Evolutionary conservation across 495 filamentous ascomycete species (phyloP).

Genomic region (Letharia lupina): DNA sequence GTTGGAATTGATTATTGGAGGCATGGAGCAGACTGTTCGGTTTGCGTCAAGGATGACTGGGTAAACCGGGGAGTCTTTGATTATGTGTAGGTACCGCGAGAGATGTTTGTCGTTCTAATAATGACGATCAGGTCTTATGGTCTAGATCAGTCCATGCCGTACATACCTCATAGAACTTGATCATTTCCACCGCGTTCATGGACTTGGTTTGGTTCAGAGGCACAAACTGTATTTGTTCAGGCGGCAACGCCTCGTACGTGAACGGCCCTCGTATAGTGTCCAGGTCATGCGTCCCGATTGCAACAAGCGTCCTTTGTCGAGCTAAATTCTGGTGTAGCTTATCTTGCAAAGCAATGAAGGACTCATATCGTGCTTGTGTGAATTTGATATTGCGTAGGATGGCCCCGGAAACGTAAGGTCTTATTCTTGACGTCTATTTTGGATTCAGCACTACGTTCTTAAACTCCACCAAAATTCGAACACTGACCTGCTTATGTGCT

Average conservation of each 20-base stretch:
- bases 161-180: constrained; percentile 80
- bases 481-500: constrained; percentile 58
- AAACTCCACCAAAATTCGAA: background rate
- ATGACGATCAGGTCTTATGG: constrained; percentile 16
- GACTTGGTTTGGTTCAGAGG: constrained; percentile 84
- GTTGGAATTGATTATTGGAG: constrained; percentile 95
- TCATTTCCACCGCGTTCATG: constrained; percentile 82
- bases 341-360: constrained; percentile 96
- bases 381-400: constrained; percentile 87
- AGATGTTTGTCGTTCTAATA: constrained; percentile 70
- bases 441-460: constrained; percentile 1
- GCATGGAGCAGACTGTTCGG: constrained; percentile 79
- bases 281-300: constrained; percentile 94
- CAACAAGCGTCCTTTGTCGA: constrained; percentile 81
- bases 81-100: constrained; percentile 79
- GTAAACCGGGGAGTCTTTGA: constrained; percentile 86
- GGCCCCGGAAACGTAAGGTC: constrained; percentile 78
- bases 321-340: constrained; percentile 97
- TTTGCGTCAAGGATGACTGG: constrained; percentile 94
- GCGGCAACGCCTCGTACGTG: constrained; percentile 86
- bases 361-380: constrained; percentile 82
- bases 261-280: constrained; percentile 92
- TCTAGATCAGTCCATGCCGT: background rate
- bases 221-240: constrained; percentile 83
- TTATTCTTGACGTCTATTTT: constrained; percentile 60